Percentiles rank a stretch among this genome's conserved stretches.
phyloP scores from a whole-genome alignment of 2,329 filamentous ascomycete species.

The Ophiocordyceps camponoti-saundersi region DNA sequence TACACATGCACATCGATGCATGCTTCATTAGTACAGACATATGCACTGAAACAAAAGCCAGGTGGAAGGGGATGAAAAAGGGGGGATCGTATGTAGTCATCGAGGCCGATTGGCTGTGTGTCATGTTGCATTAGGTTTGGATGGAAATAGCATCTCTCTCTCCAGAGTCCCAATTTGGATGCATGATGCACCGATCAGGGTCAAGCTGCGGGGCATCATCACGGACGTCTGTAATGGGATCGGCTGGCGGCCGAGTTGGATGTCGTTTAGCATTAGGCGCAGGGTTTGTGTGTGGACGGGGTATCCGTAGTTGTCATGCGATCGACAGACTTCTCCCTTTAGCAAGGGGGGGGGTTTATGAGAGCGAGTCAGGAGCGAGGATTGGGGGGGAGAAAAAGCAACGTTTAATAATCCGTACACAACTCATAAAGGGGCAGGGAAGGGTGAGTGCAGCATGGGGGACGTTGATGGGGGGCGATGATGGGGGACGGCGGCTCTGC shows the following conservation, averaged over 20 bases:
- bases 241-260: neutral
- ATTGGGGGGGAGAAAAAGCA: no score
- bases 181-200: neutral
- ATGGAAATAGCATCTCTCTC: neutral
- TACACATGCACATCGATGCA: no score
- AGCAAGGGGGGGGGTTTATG: neutral
- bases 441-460: no score
- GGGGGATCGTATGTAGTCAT: neutral
- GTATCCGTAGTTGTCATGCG: neutral
- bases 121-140: neutral
- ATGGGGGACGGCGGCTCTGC: no score
- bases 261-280: neutral
- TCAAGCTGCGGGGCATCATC: neutral
- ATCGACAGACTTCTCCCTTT: neutral
- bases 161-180: neutral
- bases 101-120: neutral
- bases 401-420: no score
- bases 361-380: no score
- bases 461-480: no score
- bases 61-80: neutral
- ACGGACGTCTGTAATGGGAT: neutral
- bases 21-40: no score
- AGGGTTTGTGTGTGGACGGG: no score
- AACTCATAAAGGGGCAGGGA: no score
- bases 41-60: no score